phyloP scores from a whole-genome alignment of 208 protist genomes.

The Trypanosoma grayi region DNA sequence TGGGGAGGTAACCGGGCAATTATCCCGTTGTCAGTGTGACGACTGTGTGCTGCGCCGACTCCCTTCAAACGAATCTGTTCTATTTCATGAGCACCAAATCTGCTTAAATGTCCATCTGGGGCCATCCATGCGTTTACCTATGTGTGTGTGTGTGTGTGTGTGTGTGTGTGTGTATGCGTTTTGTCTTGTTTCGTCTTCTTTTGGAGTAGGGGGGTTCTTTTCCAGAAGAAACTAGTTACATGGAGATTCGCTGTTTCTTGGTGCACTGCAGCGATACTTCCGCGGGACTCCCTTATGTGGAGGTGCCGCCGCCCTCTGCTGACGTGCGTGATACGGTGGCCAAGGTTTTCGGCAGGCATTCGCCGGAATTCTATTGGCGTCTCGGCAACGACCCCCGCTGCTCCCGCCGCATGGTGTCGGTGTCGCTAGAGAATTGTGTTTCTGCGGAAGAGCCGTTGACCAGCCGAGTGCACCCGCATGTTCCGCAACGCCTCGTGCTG shows the following conservation, averaged over 20 bases:
- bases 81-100: too few species aligned
- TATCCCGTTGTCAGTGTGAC: too few species aligned
- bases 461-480: conserved; percentile 5
- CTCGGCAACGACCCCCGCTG: conserved; percentile 35
- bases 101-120: too few species aligned
- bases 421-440: background rate
- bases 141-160: background rate
- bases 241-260: conserved; percentile 35
- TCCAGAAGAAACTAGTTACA: conserved; percentile 8
- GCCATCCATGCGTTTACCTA: too few species aligned
- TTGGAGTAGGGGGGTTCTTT: background rate
- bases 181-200: conserved; percentile 8
- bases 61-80: too few species aligned
- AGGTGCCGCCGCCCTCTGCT: conserved; percentile 15
- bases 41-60: too few species aligned
- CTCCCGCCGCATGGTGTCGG: conserved; percentile 31
- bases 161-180: background rate
- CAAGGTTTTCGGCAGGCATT: conserved; percentile 23
- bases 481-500: conserved; percentile 4
- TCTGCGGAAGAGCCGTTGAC: background rate
- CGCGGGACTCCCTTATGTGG: background rate
- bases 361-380: conserved; percentile 34
- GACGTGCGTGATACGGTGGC: background rate
- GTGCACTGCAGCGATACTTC: conserved; percentile 14
- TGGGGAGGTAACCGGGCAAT: too few species aligned